These are phyloP conservation scores for Climacium dendroides DNA, from an alignment of 225 moss, liverwort and hornwort genomes.

Conservation along the genomic window DNA sequence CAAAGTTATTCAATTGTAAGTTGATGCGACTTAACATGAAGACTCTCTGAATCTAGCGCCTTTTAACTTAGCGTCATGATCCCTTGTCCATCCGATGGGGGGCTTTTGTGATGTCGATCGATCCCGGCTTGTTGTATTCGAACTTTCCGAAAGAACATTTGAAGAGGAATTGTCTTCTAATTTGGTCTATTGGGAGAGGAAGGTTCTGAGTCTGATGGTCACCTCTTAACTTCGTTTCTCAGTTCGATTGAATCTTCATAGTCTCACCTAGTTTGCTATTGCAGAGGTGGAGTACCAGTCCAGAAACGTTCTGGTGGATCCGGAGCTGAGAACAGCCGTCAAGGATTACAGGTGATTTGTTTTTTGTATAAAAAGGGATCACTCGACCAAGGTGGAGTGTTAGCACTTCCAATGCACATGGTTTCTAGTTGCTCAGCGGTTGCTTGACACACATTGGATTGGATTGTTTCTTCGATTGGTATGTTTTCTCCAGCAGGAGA, in stretches of 20 bases:
- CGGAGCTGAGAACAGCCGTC: slow-evolving; percentile 72
- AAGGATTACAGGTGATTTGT: slow-evolving; percentile 63
- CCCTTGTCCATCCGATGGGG: not conserved
- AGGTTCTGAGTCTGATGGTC: not conserved
- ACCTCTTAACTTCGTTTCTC: not conserved
- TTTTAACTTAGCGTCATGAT: not conserved
- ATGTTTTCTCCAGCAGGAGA: not conserved
- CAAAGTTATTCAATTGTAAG: not conserved
- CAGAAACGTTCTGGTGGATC: slow-evolving; percentile 66
- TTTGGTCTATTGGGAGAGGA: not conserved
- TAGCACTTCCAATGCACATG: not conserved
- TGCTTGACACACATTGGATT: not conserved
- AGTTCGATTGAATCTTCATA: not conserved
- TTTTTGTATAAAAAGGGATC: not conserved
- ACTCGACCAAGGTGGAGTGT: not conserved
- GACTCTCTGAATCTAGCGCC: not conserved
- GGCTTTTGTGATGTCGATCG: not conserved
- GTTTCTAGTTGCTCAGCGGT: not conserved
- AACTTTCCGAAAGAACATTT: not conserved
- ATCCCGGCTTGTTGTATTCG: not conserved
- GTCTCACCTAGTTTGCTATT: not conserved
- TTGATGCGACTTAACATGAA: not conserved
- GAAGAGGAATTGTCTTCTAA: not conserved
- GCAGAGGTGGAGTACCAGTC: slow-evolving; percentile 59
- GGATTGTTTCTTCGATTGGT: not conserved